Evolutionary conservation across 768 basidiomycete genomes (phyloP), one percentile per base, ranked within the genome.

Genomic region (Coprinopsis marcescibilis): DNA sequence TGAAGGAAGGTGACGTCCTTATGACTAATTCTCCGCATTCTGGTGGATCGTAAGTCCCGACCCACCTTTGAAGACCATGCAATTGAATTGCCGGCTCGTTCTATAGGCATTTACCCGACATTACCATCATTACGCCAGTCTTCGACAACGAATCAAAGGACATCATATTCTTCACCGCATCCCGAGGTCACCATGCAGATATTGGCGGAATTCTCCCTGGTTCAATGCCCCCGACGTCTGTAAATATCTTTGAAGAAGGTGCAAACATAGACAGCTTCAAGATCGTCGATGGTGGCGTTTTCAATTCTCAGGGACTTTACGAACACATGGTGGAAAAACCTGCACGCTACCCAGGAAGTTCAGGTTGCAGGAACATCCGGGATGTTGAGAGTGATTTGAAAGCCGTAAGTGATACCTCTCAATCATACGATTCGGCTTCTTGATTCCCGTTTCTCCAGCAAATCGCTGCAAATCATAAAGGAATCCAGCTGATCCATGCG

Each of bases 381-480:
- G 90, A 93, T 52, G 92, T 95, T 1, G 92, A 92, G 67, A 91
- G 88, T 56, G 92, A 95, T 60, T 61, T 95, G 41, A 90, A 91
- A 64, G 92, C 92, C 45, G 89, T 90, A 52, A 51, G 83, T 66
- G 21, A 20, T 26, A 41, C 44, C 21, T 5, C 21, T 34, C 19
- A 15, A 17, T 39, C 39, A 27, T 32, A 17, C 39, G 12, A 46
- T 12, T n/a, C 21, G 4, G 19, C 41, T 43, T 37, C 43, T 37
- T 57, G 36, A 30, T 20, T 30, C 40, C 33, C 30, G 40, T 52
- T 13, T 17, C 10, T 40, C 35, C 40, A 91, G 89, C 91, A 94
- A 89, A 84, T 94, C 52, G 89, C 91, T 1, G 90, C 92, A 5
- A 96, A 96, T 60, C 79, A 92, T 64, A 93, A 94, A 66, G 94